Evolutionary conservation across 129 eudicot species (phyloP).

Genomic region (Helianthus tuberosus): DNA sequence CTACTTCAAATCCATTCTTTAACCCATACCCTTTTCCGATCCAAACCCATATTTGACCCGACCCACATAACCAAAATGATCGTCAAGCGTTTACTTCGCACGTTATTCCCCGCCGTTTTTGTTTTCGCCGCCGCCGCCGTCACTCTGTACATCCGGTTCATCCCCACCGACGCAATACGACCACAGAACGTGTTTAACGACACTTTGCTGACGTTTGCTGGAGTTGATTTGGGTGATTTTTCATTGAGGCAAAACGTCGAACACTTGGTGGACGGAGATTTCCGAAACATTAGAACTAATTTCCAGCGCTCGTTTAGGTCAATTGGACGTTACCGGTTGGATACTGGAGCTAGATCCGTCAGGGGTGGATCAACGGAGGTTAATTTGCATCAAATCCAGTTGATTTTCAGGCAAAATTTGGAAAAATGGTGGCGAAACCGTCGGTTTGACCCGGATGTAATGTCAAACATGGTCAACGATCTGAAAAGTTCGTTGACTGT

Average conservation of each 20-base stretch:
- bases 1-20: conserved; percentile 25
- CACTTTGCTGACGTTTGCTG: conserved; percentile 56
- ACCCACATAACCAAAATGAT: conserved; percentile 7
- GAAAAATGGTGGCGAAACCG: conserved; percentile 66
- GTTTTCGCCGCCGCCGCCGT: conserved; percentile 49
- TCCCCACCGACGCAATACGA: not conserved
- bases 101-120: conserved; percentile 51
- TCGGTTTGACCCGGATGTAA: conserved; percentile 44
- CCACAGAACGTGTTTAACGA: conserved; percentile 40
- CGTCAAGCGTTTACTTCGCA: conserved; percentile 57
- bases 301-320: conserved; percentile 65
- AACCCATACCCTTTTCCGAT: conserved; percentile 1
- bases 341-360: conserved; percentile 41
- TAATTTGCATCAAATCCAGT: conserved; percentile 51
- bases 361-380: conserved; percentile 47
- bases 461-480: conserved; percentile 52
- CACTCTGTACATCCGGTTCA: conserved; percentile 46
- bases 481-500: not conserved
- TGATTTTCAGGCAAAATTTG: conserved; percentile 50
- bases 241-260: conserved; percentile 63
- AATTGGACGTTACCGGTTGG: conserved; percentile 47
- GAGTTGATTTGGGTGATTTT: conserved; percentile 54
- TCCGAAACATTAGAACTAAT: conserved; percentile 32
- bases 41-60: conserved; percentile 18
- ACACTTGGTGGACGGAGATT: conserved; percentile 62